Evolutionary conservation across 129 eudicot species (phyloP), one percentile per base, ranked within the genome.

Genomic region (Kitagawia praeruptora): DNA sequence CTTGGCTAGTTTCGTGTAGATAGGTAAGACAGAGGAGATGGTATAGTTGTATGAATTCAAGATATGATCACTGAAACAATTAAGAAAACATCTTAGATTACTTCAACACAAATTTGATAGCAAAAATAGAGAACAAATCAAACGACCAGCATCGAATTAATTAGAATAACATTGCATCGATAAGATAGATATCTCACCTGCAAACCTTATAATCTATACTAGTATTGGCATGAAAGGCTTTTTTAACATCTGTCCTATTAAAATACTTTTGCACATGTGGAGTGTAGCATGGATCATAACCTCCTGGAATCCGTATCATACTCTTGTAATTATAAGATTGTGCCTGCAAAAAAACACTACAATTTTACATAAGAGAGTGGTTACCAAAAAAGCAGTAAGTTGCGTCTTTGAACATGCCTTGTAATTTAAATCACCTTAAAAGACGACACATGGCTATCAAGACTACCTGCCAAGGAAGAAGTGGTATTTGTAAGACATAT

Each of bases 261-360:
- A 89, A 87, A 56, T 87, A 89, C 77, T 48, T 37, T 80, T 81
- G 82, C 37, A 86, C 74, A 45, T 85, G 66, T 47, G 14, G 19
- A 19, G 91, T 79, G 67, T 74, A 85, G 81, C 93, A 89, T 19
- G 93, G 93, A 45, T 89, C 89, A 78, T 89, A 89, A 53, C 91
- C 91, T n/a, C 88, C 91, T 0, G 82, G 89, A 56, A 85, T 38
- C 6, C 63, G 34, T 71, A 63, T 81, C 82, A 77, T 76, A 54
- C 85, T 78, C 78, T 79, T 80, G 2, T 44, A 47, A 19, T 81
- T 81, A 71, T 53, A 12, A 69, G 39, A 70, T 71, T 47, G 76
- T 64, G 69, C 87, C 88, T 86, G 81, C 56, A 71, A 56, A 74
- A 38, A 18, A 66, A 9, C 28, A 61, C 39, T 45, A 45, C 15